These are phyloP conservation scores for Aspergillus tanneri DNA, from an alignment of 2,329 filamentous ascomycete species.

Conservation along the genomic window DNA sequence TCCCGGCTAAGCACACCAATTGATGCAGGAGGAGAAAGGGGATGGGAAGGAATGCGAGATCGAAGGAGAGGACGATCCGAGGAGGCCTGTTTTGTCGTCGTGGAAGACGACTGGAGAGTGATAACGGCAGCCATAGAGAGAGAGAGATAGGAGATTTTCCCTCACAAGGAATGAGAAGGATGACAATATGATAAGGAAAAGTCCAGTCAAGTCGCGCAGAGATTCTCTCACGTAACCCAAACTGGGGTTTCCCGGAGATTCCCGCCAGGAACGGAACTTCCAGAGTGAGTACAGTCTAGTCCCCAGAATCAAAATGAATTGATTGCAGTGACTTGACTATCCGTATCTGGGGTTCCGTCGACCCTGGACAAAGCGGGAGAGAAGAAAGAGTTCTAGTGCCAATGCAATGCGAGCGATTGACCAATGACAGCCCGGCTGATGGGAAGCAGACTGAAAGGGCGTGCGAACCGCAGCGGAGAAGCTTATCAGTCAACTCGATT, in stretches of 20 bases:
- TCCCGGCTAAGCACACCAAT: constrained; percentile 32
- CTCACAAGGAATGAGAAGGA: constrained; percentile 2
- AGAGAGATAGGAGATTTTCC: constrained; percentile 11
- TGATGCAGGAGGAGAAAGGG: constrained; percentile 18
- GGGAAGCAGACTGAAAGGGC: constrained; percentile 1
- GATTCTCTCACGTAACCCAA: constrained; percentile 21
- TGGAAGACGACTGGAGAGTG: constrained; percentile 41
- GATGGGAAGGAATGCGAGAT: constrained; percentile 24
- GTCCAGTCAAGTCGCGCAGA: constrained; percentile 9
- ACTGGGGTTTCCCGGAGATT: constrained; percentile 13
- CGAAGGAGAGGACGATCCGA: constrained; percentile 27
- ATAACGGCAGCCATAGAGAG: constrained; percentile 39
- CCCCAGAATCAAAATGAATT: constrained; percentile 5
- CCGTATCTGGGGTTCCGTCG: constrained; percentile 15
- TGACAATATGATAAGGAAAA: constrained; percentile 2
- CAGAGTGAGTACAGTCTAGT: no score
- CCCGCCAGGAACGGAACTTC: constrained; percentile 12
- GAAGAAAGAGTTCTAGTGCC: constrained; percentile 1
- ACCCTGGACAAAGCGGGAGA: not conserved
- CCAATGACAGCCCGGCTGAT: constrained; percentile 3
- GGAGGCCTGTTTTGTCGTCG: constrained; percentile 28
- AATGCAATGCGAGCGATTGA: not conserved
- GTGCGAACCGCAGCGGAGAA: constrained; percentile 24
- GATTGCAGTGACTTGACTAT: no score
- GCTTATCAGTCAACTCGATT: constrained; percentile 34